Conservation (phyloP, 2,329 filamentous ascomycete species). For the Cladosporium sp. region DNA sequence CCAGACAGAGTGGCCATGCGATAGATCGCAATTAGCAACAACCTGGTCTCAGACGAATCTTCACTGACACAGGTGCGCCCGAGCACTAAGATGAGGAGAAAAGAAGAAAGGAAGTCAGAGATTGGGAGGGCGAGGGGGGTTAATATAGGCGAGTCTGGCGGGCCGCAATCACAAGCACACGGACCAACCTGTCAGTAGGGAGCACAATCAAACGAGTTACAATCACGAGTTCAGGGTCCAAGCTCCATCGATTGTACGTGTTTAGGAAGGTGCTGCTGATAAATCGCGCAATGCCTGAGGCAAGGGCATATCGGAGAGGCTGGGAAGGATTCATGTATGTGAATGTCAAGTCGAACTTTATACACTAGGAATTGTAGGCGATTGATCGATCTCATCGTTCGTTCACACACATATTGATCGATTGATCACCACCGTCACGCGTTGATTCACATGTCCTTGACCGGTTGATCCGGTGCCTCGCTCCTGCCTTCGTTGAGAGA, state of each 20-base stretch:
- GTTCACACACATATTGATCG: too few relatives aligned
- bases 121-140: background rate
- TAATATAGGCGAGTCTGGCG: background rate
- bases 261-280: background rate
- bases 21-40: conserved; percentile 91
- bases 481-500: too few relatives aligned
- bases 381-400: too few relatives aligned
- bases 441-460: too few relatives aligned
- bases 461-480: too few relatives aligned
- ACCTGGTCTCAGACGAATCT: conserved; percentile 80
- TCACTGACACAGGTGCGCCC: conserved; percentile 81
- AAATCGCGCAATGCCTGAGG: background rate
- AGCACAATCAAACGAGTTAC: background rate
- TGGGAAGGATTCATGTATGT: background rate
- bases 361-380: too few relatives aligned
- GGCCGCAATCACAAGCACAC: background rate
- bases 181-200: too few relatives aligned
- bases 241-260: background rate
- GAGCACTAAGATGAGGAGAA: conserved; percentile 57
- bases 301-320: background rate
- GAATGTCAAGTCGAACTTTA: too few relatives aligned
- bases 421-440: too few relatives aligned
- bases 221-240: background rate
- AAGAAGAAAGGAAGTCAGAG: background rate
- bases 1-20: conserved; percentile 69